phyloP scores from a whole-genome alignment of 805 yeast species.

The Kodamaea nitidulidarum region DNA sequence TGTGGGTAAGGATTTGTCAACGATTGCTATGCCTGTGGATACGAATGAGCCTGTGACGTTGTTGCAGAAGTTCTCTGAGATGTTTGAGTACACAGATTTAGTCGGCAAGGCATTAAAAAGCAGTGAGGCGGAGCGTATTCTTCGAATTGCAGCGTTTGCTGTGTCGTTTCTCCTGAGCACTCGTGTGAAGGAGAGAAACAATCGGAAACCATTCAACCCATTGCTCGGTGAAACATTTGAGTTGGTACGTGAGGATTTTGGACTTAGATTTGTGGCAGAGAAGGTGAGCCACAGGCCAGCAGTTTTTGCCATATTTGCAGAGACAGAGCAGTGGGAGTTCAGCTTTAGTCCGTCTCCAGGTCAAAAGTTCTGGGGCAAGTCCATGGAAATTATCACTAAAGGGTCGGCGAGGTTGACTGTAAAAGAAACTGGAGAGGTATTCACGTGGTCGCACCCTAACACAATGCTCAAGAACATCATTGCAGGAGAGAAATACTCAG shows the following conservation, averaged over 20 bases:
- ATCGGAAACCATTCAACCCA: constrained; percentile 93
- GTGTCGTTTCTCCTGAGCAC: constrained; percentile 66
- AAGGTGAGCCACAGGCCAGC: constrained; percentile 88
- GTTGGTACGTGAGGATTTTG: constrained; percentile 77
- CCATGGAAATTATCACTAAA: constrained; percentile 72
- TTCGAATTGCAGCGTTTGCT: constrained; percentile 79
- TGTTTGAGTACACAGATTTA: constrained; percentile 69
- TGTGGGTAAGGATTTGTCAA: constrained; percentile 84
- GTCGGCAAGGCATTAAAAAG: constrained; percentile 58
- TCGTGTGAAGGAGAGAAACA: constrained; percentile 69
- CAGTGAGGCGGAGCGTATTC: constrained; percentile 52
- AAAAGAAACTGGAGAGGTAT: constrained; percentile 62
- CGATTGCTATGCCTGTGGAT: constrained; percentile 90
- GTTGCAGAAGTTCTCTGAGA: constrained; percentile 74
- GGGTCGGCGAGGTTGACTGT: constrained; percentile 63
- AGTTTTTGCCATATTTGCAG: constrained; percentile 76
- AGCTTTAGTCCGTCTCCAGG: constrained; percentile 64
- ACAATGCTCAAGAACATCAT: constrained; percentile 79
- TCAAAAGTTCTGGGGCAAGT: constrained; percentile 94
- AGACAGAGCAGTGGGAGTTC: constrained; percentile 66
- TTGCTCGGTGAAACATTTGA: constrained; percentile 91
- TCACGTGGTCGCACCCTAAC: constrained; percentile 79
- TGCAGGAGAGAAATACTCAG: constrained; percentile 93
- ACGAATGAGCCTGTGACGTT: constrained; percentile 88
- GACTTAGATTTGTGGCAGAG: constrained; percentile 72